Evolutionary conservation across 1,284 basidiomycete genomes (phyloP), one percentile per base, ranked within the genome.

Genomic region (Cerioporus squamosus): DNA sequence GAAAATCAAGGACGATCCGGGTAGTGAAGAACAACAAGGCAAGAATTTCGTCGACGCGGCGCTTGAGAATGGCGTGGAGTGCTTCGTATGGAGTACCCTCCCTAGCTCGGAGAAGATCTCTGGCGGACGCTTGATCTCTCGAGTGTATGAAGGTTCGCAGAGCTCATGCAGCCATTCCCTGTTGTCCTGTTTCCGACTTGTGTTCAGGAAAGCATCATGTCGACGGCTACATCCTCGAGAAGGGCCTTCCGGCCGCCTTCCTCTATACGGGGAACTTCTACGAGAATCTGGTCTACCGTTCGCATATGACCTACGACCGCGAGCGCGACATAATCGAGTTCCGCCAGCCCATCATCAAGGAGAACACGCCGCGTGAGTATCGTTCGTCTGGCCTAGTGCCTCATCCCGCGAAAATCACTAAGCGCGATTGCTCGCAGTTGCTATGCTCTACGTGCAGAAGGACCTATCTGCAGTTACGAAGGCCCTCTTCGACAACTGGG

Each of bases 231-330:
- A 64, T 66, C 48, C 57, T 63, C 4, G 59, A 56, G 55, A 66
- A 55, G 57, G 46, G 40, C 26, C 50, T 59, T 3, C 60, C 63
- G 3, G 65, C 60, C 1, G 39, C 47, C 12, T 65, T 65, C 55
- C 48, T 68, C 17, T 66, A 65, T 50, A 68, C 66, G 3, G 66
- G 66, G 5, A 68, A 68, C 55, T 68, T 68, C 57, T 68, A 66
- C 54, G 66, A 68, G 53, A 68, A 68, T 49, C 64, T 66, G 65
- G 57, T 68, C n/a, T 58, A 61, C 49, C 62, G 66, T 8, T 50
- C 57, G 36, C 65, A 68, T 55, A 61, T 68, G 63, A 53, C 33
- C 31, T 68, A 68, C 53, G 53, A 68, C 33, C 45, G 31, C 24
- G 63, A 58, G 22, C 57, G 45, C 46, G 66, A 68, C 49, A 51